Conservation (phyloP, 441 rosid genomes). For the Pelargonium cotyledonis region DNA sequence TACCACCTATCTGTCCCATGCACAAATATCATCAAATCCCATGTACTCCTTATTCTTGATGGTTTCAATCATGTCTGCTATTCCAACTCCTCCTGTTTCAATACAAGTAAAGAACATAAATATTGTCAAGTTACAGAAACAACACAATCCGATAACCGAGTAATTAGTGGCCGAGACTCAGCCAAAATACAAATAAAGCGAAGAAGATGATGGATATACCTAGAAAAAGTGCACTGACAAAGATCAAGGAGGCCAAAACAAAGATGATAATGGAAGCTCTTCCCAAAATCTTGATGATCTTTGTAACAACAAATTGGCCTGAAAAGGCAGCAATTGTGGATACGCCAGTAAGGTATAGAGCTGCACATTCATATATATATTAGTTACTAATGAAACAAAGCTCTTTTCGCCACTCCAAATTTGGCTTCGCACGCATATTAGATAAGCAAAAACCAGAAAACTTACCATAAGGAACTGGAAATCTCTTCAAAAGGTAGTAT, state of each 20-base stretch:
- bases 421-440: background rate
- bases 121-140: too few species aligned
- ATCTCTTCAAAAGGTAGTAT: slow-evolving; percentile 68
- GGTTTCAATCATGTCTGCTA: slow-evolving; percentile 46
- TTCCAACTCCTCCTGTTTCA: slow-evolving; percentile 56
- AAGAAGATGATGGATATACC: slow-evolving; percentile 30
- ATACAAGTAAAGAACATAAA: background rate
- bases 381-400: too few species aligned
- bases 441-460: too few species aligned
- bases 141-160: too few species aligned
- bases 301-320: slow-evolving; percentile 57
- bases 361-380: slow-evolving; percentile 25
- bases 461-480: slow-evolving; percentile 56
- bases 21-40: slow-evolving; percentile 73
- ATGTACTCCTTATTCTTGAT: slow-evolving; percentile 44
- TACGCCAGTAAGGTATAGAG: slow-evolving; percentile 48
- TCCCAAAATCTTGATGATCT: slow-evolving; percentile 40
- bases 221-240: slow-evolving; percentile 53
- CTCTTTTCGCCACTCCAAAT: too few species aligned
- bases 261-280: slow-evolving; percentile 68
- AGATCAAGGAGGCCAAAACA: slow-evolving; percentile 58
- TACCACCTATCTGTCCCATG: background rate
- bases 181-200: background rate
- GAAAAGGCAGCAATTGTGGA: slow-evolving; percentile 50
- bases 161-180: too few species aligned